Evolutionary conservation across 139 green algal species (phyloP), one percentile per base, ranked within the genome.

Genomic region (Yamagishiella unicocca): DNA sequence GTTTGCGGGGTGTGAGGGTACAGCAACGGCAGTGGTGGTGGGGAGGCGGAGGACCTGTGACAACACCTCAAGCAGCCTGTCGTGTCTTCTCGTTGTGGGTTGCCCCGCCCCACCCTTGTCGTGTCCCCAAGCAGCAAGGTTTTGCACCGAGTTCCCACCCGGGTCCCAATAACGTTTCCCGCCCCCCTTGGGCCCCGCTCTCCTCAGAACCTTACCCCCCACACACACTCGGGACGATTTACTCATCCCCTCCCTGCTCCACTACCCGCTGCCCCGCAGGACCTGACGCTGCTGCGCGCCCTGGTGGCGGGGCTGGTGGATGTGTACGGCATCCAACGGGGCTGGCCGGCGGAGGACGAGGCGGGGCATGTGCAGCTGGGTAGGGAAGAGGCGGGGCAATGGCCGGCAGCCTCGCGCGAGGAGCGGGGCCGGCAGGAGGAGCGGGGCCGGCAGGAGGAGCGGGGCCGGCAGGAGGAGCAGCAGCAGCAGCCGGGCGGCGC

Each of bases 251-350:
- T n/a, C n/a, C n/a, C n/a, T n/a, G n/a, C n/a, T n/a, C n/a, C n/a
- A n/a, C n/a, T n/a, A n/a, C n/a, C n/a, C n/a, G n/a, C 21, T 17
- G n/a, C 29, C 31, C 14, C 64, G 5, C 74, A 86, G 80, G 64
- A 86, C 14, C n/a, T 53, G 21, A 54, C 80, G 21, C n/a, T 86
- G 64, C 64, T 86, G 4, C n/a, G 61, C 4, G 61, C 38, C 21
- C 62, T 86, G 17, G 64, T 77, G 43, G 24, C 25, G 31, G 80
- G 62, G 19, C 80, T 86, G 64, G 31, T 86, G 45, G 80, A 77
- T 6, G 27, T n/a, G n/a, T 53, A 50, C 25, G 80, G 80, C 4
- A 10, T 58, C n/a, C 24, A 55, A 38, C 38, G 58, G 4, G 78
- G 74, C 58, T 84, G 78, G 78, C 2, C 38, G 35, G 78, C 38